phyloP scores from a whole-genome alignment of 768 basidiomycete genomes.

The Boletus insuetus region DNA sequence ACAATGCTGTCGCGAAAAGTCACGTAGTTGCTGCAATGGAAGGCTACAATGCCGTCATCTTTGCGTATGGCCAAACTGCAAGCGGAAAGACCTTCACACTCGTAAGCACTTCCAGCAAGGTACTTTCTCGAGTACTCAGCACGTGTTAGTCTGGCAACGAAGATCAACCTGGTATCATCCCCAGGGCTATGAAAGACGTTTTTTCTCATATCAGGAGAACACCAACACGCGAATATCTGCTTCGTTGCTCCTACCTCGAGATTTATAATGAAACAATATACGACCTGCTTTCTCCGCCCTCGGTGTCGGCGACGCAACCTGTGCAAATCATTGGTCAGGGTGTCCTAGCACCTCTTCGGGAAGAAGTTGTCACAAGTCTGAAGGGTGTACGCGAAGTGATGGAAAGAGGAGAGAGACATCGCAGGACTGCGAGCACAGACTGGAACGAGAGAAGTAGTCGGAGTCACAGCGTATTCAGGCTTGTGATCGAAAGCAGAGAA shows the following conservation, averaged over 20 bases:
- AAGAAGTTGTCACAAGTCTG: conserved; percentile 91
- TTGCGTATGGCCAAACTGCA: conserved; percentile 91
- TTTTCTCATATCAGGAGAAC: conserved; percentile 80
- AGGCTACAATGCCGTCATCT: conserved; percentile 94
- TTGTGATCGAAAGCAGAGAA: conserved; percentile 88
- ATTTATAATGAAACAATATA: conserved; percentile 94
- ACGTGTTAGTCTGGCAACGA: conserved; percentile 61
- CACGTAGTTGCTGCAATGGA: conserved; percentile 94
- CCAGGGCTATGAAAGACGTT: conserved; percentile 88
- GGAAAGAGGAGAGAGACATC: conserved; percentile 78
- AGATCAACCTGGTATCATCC: conserved; percentile 90
- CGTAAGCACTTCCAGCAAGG: conserved; percentile 26
- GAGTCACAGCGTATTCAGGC: conserved; percentile 90
- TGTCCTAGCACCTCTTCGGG: conserved; percentile 72
- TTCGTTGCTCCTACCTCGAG: conserved; percentile 94
- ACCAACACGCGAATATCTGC: conserved; percentile 82
- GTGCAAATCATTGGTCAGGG: conserved; percentile 75
- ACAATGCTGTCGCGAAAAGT: conserved; percentile 69
- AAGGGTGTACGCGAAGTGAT: conserved; percentile 85
- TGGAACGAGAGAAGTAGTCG: conserved; percentile 97
- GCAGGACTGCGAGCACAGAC: conserved; percentile 94
- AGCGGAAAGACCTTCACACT: conserved; percentile 74
- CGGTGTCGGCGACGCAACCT: conserved; percentile 47
- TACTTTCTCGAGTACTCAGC: conserved; percentile 35
- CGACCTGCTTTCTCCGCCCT: conserved; percentile 78